Evolutionary conservation across 2,329 filamentous ascomycete genomes (phyloP), one percentile per base, ranked within the genome.

Genomic region (Blumeria hordei): DNA sequence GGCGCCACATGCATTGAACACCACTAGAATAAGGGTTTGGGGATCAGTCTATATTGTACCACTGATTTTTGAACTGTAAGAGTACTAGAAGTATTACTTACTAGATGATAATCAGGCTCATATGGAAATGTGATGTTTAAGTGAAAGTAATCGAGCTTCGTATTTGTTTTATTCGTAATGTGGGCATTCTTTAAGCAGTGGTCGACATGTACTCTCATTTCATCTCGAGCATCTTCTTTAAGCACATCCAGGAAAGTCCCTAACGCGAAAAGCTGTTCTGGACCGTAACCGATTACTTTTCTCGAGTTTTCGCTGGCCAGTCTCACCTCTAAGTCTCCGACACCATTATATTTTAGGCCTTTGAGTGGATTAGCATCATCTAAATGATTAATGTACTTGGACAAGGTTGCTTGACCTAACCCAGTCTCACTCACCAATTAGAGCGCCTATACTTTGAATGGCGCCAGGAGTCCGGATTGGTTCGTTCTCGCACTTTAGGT

Each of bases 401-500:
- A 11, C 11, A 39, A 39, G 37, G 37, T n/a, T 28, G 21, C 21
- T 28, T 28, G 21, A 28, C 21, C 37, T 39, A 3, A n/a, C 21
- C 16, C n/a, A 14, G 28, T 18, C 28, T 10, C 28, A 39, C 50
- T 16, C 3, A 39, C 50, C 50, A 10, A 53, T 34, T 35, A 63
- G 54, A 3, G 58, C 60, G 9, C 59, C 62, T 36, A 59, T 59
- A n/a, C 50, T 43, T 45, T 62, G 62, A 12, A 63, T 54, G 4
- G 60, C 58, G 49, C 62, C 60, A 50, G 62, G 60, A n/a, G 56
- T 62, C 35, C 60, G 60, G 16, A 63, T 63, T 5, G 60, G 60
- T 52, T 63, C 62, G 49, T 63, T 61, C 51, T 63, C 61, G 43
- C 60, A 63, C n/a, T 57, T 14, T 9, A 53, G 16, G 14, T 11